Conservation (phyloP, 2,329 filamentous ascomycete species). For the Diaporthe velutina region DNA sequence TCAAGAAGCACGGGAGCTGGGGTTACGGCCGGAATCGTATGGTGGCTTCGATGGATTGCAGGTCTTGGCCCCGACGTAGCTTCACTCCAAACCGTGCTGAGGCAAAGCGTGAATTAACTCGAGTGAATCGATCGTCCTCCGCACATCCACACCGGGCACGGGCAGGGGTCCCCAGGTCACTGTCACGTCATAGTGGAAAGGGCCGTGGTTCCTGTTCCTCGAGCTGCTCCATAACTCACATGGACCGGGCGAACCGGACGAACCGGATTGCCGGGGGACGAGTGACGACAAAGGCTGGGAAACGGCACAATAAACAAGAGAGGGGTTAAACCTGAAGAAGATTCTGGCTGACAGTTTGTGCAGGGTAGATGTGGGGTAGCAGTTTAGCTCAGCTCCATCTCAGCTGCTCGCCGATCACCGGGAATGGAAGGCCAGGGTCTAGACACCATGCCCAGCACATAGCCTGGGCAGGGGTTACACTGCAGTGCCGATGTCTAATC, state of each 20-base stretch:
- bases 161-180: not conserved
- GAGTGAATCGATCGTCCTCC: not conserved
- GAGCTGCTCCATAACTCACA: no score
- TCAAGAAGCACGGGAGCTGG: not conserved
- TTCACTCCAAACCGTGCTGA: not conserved
- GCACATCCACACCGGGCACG: not conserved
- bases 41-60: slow-evolving; percentile 11
- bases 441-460: not conserved
- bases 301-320: not conserved
- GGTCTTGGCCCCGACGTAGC: slow-evolving; percentile 15
- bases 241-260: not conserved
- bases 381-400: not conserved
- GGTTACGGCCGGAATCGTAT: slow-evolving; percentile 4
- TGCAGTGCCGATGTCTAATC: no score
- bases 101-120: not conserved
- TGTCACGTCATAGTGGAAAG: slow-evolving; percentile 4
- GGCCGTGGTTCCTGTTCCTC: not conserved
- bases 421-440: not conserved
- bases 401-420: not conserved
- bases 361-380: not conserved
- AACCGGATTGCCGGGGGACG: not conserved
- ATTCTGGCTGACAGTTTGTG: not conserved
- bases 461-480: no score
- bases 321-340: slow-evolving; percentile 1
- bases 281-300: slow-evolving; percentile 6